These are phyloP conservation scores for Luffa acutangula DNA, from an alignment of 306 rosid genomes.

Conservation along the genomic window DNA sequence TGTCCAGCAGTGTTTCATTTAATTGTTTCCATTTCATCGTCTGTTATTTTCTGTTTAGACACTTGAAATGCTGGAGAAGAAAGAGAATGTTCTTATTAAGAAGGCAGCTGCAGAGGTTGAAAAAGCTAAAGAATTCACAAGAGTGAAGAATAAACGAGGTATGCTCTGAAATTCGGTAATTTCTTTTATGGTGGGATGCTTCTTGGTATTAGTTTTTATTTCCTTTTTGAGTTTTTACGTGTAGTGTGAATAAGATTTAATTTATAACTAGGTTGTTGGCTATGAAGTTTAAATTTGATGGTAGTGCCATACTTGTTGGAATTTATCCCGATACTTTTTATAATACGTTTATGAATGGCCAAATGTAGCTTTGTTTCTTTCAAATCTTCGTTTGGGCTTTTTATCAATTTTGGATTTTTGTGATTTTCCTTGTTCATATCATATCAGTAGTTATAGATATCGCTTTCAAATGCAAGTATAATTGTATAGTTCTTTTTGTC, in stretches of 20 bases:
- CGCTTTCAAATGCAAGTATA: background rate
- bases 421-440: background rate
- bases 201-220: background rate
- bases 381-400: background rate
- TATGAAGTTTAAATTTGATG: background rate
- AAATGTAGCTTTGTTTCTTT: background rate
- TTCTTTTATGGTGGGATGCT: background rate
- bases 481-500: background rate
- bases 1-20: background rate
- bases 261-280: background rate
- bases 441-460: background rate
- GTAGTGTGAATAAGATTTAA: background rate
- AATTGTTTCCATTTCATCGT: background rate
- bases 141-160: slow-evolving; percentile 85
- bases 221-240: background rate
- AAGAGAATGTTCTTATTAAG: slow-evolving; percentile 78
- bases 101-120: slow-evolving; percentile 81
- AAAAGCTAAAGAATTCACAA: slow-evolving; percentile 82
- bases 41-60: slow-evolving; percentile 39
- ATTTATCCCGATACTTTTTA: background rate
- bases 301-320: background rate
- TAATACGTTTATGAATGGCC: background rate
- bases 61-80: slow-evolving; percentile 96
- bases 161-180: slow-evolving; percentile 8
- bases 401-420: background rate